A percentile compares a stretch with the other conserved stretches of the same genome.
Evolutionary conservation across 2,329 filamentous ascomycete species (phyloP).

Genomic region (Niveomyces coronatus): DNA sequence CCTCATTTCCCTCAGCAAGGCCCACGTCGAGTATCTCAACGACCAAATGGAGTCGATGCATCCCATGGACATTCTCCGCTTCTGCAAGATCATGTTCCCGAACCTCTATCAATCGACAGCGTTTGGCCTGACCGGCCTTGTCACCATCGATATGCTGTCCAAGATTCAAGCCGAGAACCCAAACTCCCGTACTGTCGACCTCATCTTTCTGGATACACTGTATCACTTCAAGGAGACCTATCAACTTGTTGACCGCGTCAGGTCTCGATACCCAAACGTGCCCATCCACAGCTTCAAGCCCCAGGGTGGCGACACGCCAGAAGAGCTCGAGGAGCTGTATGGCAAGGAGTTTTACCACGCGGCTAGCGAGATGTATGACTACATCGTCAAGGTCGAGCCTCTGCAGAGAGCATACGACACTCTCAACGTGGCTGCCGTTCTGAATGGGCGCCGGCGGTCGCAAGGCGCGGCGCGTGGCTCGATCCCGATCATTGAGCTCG

Average conservation of each 20-base stretch:
- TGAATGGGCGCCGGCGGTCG: slow-evolving; percentile 83
- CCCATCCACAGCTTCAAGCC: slow-evolving; percentile 88
- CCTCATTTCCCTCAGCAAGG: slow-evolving; percentile 73
- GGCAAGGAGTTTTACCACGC: slow-evolving; percentile 77
- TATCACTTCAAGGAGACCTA: slow-evolving; percentile 76
- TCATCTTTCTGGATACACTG: slow-evolving; percentile 75
- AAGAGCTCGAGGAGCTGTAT: slow-evolving; percentile 73
- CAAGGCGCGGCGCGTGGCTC: slow-evolving; percentile 89
- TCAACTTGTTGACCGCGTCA: slow-evolving; percentile 62
- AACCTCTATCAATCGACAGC: slow-evolving; percentile 81
- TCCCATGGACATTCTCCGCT: slow-evolving; percentile 83
- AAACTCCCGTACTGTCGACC: slow-evolving; percentile 47
- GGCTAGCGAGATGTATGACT: slow-evolving; percentile 88
- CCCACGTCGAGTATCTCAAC: slow-evolving; percentile 87
- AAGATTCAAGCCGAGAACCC: slow-evolving; percentile 58
- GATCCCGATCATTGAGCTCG: slow-evolving; percentile 84
- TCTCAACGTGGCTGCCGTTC: slow-evolving; percentile 76
- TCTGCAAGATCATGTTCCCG: slow-evolving; percentile 85
- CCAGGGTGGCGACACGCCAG: slow-evolving; percentile 57
- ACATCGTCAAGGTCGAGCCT: slow-evolving; percentile 94
- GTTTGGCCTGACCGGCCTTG: slow-evolving; percentile 71
- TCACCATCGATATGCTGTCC: slow-evolving; percentile 76
- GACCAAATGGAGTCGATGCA: slow-evolving; percentile 77
- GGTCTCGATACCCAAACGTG: slow-evolving; percentile 64
- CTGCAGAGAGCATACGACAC: slow-evolving; percentile 84